Evolutionary conservation across 768 basidiomycete genomes (phyloP), one percentile per base, ranked within the genome.

Genomic region (Hirschioporus abietinus): DNA sequence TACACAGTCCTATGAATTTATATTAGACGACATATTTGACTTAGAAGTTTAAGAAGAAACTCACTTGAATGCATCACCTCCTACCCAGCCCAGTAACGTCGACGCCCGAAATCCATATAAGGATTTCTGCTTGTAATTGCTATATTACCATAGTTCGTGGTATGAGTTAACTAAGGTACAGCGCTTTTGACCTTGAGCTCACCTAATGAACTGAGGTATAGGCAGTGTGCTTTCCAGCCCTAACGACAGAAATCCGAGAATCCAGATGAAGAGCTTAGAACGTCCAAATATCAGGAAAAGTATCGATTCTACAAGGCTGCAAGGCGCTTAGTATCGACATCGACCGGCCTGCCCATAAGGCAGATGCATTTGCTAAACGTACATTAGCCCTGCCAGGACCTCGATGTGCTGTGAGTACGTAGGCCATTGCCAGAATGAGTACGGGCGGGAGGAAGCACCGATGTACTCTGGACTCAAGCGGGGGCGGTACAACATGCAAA

Each of bases 181-280:
- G 65, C 25, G 59, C 66, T 65, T 24, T 66, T 35, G 30, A 30
- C 18, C 34, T 57, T 66, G 72, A 27, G 24, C 76, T 23, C 67
- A 88, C 93, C 89, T 93, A 66, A 92, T 82, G 57, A 95, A 79
- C 71, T 95, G 93, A 3, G 93, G 93, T 65, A 95, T 84, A 7
- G 93, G 93, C n/a, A 95, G 77, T 2, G 90, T 92, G 70, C 92
- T 94, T 76, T 94, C 93, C 26, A 95, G 78, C 15, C 93, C 93
- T 26, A 95, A 74, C 0, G 93, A 90, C 57, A 91, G 70, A 72
- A 92, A 95, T 0, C 93, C 93, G 24, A 94, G 79, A 7, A 85
- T 75, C 18, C 80, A 76, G 7, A 93, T 77, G 73, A 86, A 95
- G 30, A 83, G 42, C 20, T 84, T 74, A 4, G 83, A 87, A 35